Conservation (phyloP, 345 rosid species). For the Clarkia xantiana region DNA sequence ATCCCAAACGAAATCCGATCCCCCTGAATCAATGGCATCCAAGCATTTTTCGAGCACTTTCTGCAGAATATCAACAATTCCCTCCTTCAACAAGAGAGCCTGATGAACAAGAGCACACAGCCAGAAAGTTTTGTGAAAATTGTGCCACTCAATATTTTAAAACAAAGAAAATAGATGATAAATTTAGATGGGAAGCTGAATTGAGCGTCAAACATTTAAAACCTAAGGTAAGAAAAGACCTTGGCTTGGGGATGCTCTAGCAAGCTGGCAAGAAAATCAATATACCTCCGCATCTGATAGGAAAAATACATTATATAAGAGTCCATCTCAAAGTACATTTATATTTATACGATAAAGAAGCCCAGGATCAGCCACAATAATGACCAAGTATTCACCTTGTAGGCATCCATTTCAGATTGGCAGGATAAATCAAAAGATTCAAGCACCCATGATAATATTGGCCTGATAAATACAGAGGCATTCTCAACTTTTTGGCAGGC, state of each 20-base stretch:
- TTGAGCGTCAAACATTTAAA: no score
- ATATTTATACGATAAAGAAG: slow-evolving; percentile 3
- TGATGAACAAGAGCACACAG: slow-evolving; percentile 13
- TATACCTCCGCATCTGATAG: slow-evolving; percentile 59
- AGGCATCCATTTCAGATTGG: slow-evolving; percentile 44
- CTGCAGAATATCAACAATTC: slow-evolving; percentile 37
- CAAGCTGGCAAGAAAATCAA: slow-evolving; percentile 61
- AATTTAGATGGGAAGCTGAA: neutral
- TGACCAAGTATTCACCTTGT: slow-evolving; percentile 36
- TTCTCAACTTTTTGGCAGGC: slow-evolving; percentile 61
- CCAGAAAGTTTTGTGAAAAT: no score
- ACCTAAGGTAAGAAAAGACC: slow-evolving; percentile 26
- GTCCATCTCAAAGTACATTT: neutral
- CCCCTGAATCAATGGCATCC: slow-evolving; percentile 40
- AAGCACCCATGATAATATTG: slow-evolving; percentile 52
- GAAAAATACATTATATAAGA: slow-evolving; percentile 1
- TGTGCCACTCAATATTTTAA: no score
- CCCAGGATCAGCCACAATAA: neutral
- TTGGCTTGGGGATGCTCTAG: slow-evolving; percentile 81
- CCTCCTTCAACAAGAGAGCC: slow-evolving; percentile 59
- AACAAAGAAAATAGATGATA: slow-evolving; percentile 1
- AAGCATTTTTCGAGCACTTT: slow-evolving; percentile 57
- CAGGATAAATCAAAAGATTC: slow-evolving; percentile 29
- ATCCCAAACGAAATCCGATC: slow-evolving; percentile 26
- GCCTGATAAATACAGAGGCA: slow-evolving; percentile 61